These are phyloP conservation scores for Brassica carinata DNA, from an alignment of 345 rosid species.

Conservation along the genomic window DNA sequence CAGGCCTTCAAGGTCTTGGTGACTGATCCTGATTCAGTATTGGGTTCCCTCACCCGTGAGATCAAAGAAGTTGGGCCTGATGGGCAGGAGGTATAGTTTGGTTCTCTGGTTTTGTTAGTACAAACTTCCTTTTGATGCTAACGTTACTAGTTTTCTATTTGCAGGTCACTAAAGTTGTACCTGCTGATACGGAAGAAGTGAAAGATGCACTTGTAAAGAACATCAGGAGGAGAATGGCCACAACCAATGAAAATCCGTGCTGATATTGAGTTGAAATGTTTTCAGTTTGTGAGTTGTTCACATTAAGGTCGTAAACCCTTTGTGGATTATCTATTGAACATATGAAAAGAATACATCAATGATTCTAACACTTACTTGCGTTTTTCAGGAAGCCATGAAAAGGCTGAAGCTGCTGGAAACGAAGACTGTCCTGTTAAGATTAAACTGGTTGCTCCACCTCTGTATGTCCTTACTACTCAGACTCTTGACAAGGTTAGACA, in stretches of 20 bases:
- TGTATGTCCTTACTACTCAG: constrained; percentile 95
- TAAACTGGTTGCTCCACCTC: constrained; percentile 95
- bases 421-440: constrained; percentile 95
- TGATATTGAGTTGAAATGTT: constrained; percentile 96
- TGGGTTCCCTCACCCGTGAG: constrained; percentile 77
- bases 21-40: constrained; percentile 84
- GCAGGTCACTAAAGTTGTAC: constrained; percentile 78
- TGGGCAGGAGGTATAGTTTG: constrained; percentile 81
- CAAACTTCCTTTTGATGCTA: not conserved
- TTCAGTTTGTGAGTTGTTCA: constrained; percentile 97
- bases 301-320: constrained; percentile 62
- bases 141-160: not conserved
- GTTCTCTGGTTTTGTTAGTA: no score
- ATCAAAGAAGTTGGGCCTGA: constrained; percentile 85
- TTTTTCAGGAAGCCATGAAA: constrained; percentile 88
- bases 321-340: not conserved
- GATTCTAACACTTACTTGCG: constrained; percentile 2
- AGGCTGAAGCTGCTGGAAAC: constrained; percentile 94
- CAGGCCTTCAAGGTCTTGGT: constrained; percentile 95
- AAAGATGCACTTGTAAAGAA: constrained; percentile 83
- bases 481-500: constrained; percentile 90
- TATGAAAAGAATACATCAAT: not conserved
- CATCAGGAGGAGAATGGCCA: constrained; percentile 94
- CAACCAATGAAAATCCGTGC: constrained; percentile 94
- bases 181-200: constrained; percentile 84